A percentile compares a stretch with the other conserved stretches of the same genome.
phyloP scores from a whole-genome alignment of 1,139 yeast species.

The Candida neerlandica region DNA sequence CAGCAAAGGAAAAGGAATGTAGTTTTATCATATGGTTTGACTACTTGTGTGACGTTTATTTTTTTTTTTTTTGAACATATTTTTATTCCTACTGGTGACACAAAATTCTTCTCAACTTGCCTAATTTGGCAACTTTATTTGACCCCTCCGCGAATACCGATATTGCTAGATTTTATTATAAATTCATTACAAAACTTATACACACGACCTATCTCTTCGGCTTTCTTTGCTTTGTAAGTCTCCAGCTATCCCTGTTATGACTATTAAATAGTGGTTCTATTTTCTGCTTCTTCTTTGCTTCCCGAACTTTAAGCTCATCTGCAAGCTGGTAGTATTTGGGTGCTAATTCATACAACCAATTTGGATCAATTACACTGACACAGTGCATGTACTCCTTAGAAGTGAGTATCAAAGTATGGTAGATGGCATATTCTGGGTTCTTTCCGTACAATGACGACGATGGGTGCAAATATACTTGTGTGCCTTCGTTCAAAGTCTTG shows the following conservation, averaged over 20 bases:
- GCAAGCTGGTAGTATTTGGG: conserved; percentile 80
- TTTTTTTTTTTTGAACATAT: not conserved
- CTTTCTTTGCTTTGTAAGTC: conserved; percentile 40
- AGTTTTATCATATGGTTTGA: not conserved
- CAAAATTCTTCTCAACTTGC: not conserved
- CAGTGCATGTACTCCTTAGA: conserved; percentile 92
- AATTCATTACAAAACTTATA: not conserved
- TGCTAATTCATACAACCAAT: conserved; percentile 83
- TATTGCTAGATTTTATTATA: not conserved
- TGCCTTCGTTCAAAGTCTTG: conserved; percentile 69
- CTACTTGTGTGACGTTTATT: not conserved
- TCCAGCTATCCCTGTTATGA: conserved; percentile 40
- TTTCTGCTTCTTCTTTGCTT: conserved; percentile 44
- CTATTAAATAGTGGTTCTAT: conserved; percentile 63
- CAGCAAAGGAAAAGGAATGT: not conserved
- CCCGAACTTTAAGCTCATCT: conserved; percentile 39
- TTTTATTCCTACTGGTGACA: not conserved
- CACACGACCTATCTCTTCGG: conserved; percentile 6
- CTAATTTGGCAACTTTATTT: not conserved
- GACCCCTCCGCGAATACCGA: not conserved
- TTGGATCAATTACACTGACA: conserved; percentile 77
- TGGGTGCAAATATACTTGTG: conserved; percentile 87
- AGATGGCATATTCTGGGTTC: conserved; percentile 76
- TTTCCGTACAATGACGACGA: conserved; percentile 79
- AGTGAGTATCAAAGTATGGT: conserved; percentile 81